phyloP scores from a whole-genome alignment of 2,329 filamentous ascomycete species.

The Chaetomium strumarium region DNA sequence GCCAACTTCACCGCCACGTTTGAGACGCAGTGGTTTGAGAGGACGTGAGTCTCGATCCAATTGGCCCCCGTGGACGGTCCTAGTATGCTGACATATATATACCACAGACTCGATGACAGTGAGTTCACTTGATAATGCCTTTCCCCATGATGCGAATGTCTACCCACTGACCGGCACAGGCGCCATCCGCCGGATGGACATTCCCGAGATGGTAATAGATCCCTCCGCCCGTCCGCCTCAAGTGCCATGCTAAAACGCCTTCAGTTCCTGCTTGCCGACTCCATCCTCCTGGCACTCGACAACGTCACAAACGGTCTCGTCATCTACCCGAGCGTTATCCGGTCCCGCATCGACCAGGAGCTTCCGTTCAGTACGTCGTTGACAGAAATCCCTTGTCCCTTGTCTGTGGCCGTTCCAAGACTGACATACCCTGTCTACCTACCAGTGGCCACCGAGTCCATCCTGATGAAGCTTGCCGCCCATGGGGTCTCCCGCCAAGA shows the following conservation, averaged over 20 bases:
- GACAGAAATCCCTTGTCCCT: no score
- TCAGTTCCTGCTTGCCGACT: conserved; percentile 62
- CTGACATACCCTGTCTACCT: background rate
- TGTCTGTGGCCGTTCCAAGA: background rate
- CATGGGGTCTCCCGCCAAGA: conserved; percentile 70
- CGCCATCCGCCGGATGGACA: conserved; percentile 57
- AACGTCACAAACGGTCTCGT: conserved; percentile 62
- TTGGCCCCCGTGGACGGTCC: background rate
- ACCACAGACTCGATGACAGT: conserved; percentile 72
- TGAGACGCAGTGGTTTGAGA: conserved; percentile 48
- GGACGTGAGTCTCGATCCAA: conserved; percentile 15
- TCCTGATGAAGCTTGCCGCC: conserved; percentile 73
- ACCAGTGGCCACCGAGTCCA: conserved; percentile 39
- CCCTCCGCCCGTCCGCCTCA: background rate
- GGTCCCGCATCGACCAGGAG: conserved; percentile 62
- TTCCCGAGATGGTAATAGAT: conserved; percentile 47
- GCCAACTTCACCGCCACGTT: conserved; percentile 58
- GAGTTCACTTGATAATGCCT: background rate
- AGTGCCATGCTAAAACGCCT: background rate
- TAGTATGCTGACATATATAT: background rate
- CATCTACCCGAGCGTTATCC: conserved; percentile 73
- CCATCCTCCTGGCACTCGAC: conserved; percentile 60
- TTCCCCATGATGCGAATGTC: background rate
- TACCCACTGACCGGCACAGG: conserved; percentile 21
- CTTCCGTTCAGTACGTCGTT: conserved; percentile 62